A percentile compares a stretch with the other conserved stretches of the same genome.
phyloP scores from a whole-genome alignment of 106 monocot genomes.

The Acanthochlamys bracteata region DNA sequence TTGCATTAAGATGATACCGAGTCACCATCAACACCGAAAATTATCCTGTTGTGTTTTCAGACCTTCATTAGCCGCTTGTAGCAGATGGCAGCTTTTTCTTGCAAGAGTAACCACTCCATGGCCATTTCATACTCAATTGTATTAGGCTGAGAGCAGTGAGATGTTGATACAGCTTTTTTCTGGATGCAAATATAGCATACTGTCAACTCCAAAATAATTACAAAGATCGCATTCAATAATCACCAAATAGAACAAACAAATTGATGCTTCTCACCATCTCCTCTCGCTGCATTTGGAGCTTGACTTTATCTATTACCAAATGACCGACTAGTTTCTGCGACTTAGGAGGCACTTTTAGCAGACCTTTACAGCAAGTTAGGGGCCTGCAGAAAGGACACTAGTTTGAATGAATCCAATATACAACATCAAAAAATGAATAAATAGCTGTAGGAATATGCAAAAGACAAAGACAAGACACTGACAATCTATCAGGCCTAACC shows the following conservation, averaged over 20 bases:
- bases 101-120: conserved; percentile 62
- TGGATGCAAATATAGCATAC: conserved; percentile 9
- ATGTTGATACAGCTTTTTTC: conserved; percentile 73
- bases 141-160: conserved; percentile 87
- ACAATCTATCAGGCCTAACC: too few relatives aligned
- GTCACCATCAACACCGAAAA: background rate
- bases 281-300: conserved; percentile 22
- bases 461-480: too few relatives aligned
- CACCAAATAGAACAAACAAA: background rate
- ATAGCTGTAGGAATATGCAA: too few relatives aligned
- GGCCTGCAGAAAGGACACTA: conserved; percentile 32
- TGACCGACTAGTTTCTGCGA: conserved; percentile 28
- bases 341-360: conserved; percentile 23
- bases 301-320: conserved; percentile 25
- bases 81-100: conserved; percentile 24
- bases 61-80: conserved; percentile 57
- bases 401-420: background rate
- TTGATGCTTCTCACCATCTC: conserved; percentile 21
- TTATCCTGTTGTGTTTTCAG: background rate
- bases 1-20: background rate
- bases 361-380: conserved; percentile 40
- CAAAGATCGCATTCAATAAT: too few relatives aligned
- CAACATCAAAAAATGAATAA: too few relatives aligned
- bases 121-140: conserved; percentile 91
- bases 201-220: too few relatives aligned